Conservation (phyloP, 1,284 basidiomycete species). For the Chalciporus sp. region DNA sequence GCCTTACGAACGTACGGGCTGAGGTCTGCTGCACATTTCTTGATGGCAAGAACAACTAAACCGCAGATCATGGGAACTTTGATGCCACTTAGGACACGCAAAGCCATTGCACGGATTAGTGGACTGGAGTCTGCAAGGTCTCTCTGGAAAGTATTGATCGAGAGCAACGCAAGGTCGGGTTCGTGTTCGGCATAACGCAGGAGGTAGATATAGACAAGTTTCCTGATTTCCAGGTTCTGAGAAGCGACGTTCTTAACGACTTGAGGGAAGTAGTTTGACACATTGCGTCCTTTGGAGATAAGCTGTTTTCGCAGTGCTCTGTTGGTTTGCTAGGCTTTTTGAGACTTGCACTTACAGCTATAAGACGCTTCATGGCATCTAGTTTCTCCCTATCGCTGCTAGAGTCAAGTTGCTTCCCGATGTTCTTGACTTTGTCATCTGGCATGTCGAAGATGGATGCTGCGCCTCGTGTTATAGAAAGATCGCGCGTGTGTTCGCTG, state of each 20-base stretch:
- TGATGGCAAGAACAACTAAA: constrained; percentile 87
- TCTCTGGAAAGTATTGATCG: constrained; percentile 99
- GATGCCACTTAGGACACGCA: constrained; percentile 92
- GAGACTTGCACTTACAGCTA: constrained; percentile 65
- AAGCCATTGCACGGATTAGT: constrained; percentile 90
- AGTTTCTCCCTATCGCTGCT: constrained; percentile 86
- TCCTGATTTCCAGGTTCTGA: constrained; percentile 90
- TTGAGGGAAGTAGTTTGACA: constrained; percentile 90
- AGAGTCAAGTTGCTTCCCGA: constrained; percentile 84
- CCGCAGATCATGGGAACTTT: constrained; percentile 86
- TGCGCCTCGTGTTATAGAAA: constrained; percentile 57
- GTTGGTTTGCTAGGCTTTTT: constrained; percentile 9
- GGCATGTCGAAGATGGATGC: constrained; percentile 63
- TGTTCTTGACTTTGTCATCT: constrained; percentile 77
- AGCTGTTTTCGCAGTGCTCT: constrained; percentile 51
- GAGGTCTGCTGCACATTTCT: constrained; percentile 87
- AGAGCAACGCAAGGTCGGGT: constrained; percentile 93
- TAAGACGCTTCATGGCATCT: constrained; percentile 91
- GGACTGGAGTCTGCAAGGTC: constrained; percentile 93
- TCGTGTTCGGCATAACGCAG: constrained; percentile 90
- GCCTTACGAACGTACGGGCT: constrained; percentile 95
- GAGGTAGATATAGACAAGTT: constrained; percentile 97
- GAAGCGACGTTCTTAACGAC: constrained; percentile 95
- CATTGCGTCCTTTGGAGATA: constrained; percentile 91
- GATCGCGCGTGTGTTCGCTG: constrained; percentile 76